Conservation (phyloP, 257 asterid genomes). For the Rhazya stricta region DNA sequence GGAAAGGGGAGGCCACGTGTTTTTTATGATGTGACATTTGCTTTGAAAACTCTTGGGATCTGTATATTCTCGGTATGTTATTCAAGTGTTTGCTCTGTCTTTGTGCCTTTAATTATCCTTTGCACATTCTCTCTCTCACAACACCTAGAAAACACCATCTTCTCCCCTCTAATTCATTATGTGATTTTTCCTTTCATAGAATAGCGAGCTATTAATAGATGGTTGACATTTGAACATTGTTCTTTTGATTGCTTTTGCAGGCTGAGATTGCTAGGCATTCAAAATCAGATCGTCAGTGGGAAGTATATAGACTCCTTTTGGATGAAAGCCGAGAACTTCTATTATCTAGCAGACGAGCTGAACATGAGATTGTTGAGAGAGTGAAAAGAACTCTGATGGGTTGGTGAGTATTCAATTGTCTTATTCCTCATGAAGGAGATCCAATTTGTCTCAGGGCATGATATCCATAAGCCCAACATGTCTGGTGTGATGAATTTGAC, state of each 20-base stretch:
- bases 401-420: slow-evolving; percentile 29
- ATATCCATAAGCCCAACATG: background rate
- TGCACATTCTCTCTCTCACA: too few relatives aligned
- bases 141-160: background rate
- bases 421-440: background rate
- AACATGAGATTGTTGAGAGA: slow-evolving; percentile 30
- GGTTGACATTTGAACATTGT: background rate
- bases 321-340: slow-evolving; percentile 41
- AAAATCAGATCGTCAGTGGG: slow-evolving; percentile 48
- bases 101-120: background rate
- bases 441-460: background rate
- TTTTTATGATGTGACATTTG: slow-evolving; percentile 40
- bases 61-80: slow-evolving; percentile 41
- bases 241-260: slow-evolving; percentile 24
- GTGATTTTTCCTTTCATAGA: background rate
- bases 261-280: slow-evolving; percentile 46
- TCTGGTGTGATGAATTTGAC: background rate
- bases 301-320: slow-evolving; percentile 42
- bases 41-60: slow-evolving; percentile 39
- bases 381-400: slow-evolving; percentile 43
- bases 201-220: background rate
- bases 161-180: background rate
- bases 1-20: slow-evolving; percentile 53
- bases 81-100: background rate
- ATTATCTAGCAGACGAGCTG: slow-evolving; percentile 31